Evolutionary conservation across 2,329 filamentous ascomycete species (phyloP).

Genomic region (Seiridium cupressi): DNA sequence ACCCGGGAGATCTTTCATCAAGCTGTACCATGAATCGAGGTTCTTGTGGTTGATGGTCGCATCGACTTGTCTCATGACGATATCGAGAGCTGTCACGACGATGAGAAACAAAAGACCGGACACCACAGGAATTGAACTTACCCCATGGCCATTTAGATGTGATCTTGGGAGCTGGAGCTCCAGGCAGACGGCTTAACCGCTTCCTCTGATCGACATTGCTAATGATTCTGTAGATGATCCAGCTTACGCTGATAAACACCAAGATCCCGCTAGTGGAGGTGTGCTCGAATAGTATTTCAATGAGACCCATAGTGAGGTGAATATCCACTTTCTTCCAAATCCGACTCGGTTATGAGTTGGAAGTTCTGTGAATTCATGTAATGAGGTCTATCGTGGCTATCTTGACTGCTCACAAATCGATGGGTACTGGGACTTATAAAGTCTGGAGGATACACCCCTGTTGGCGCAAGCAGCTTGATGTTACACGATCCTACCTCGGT

Average conservation of each 20-base stretch:
- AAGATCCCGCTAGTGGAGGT: slow-evolving; percentile 39
- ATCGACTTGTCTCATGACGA: slow-evolving; percentile 56
- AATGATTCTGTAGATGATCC: slow-evolving; percentile 35
- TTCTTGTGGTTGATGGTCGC: slow-evolving; percentile 53
- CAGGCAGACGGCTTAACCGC: slow-evolving; percentile 43
- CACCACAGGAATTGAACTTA: slow-evolving; percentile 33
- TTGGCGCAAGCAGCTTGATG: no score
- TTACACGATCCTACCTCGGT: no score
- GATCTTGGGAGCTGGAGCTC: slow-evolving; percentile 37
- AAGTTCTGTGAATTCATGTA: not conserved
- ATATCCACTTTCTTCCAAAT: not conserved
- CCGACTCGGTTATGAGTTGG: not conserved
- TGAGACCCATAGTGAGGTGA: slow-evolving; percentile 41
- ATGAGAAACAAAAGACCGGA: slow-evolving; percentile 1
- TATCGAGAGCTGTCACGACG: slow-evolving; percentile 56
- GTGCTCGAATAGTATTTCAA: slow-evolving; percentile 45
- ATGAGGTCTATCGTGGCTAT: no score
- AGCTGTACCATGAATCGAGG: slow-evolving; percentile 58
- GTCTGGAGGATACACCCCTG: no score
- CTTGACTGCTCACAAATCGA: no score
- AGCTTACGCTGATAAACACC: slow-evolving; percentile 34
- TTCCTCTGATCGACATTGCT: slow-evolving; percentile 37
- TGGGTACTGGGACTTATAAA: no score
- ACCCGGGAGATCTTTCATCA: slow-evolving; percentile 42
- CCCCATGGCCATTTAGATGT: slow-evolving; percentile 42